Evolutionary conservation across 2,329 filamentous ascomycete species (phyloP), one percentile per base, ranked within the genome.

Genomic region (Apiospora hydei): DNA sequence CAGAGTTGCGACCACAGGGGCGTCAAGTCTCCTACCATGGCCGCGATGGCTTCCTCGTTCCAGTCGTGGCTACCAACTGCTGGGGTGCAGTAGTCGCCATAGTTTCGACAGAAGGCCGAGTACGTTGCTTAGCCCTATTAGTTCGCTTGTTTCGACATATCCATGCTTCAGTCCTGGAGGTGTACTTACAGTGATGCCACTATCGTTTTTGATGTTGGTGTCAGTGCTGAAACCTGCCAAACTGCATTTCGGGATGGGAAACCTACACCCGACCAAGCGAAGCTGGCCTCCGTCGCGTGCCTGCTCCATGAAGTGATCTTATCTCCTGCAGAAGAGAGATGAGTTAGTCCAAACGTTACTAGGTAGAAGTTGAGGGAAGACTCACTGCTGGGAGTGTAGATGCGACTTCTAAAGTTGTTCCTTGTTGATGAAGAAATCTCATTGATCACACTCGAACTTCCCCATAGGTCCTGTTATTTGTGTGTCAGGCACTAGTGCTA

Each of bases 21-120:
- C 0, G 67, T 71, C 43, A 85, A 66, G 38, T 84, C 81, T 0
- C 43, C 16, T 0, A 75, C 77, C 84, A 86, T 84, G n/a, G 41
- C n/a, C 18, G 21, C 24, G 2, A 85, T 84, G 0, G 82, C 82
- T 75, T 87, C 84, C 67, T 82, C 76, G 69, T 88, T 88, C 85
- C 85, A 87, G 70, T 83, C 82, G n/a, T 73, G 81, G 0, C 38
- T 57, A 0, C 80, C 80, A 3, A 71, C 74, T 0, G 46, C 41
- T 0, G 4, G 0, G 0, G 84, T 85, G 4, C 0, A 68, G 68
- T 86, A 73, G 8, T 77, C 72, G 0, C 85, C 85, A 68, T 79
- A 83, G 0, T 85, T 77, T 16, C 80, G 77, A 69, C 84, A 86
- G 71, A 85, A 87, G 0, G 85, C 84, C 30, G 79, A 71, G 69